Conservation (phyloP, 2,329 filamentous ascomycete species). For the Colletotrichum horii region DNA sequence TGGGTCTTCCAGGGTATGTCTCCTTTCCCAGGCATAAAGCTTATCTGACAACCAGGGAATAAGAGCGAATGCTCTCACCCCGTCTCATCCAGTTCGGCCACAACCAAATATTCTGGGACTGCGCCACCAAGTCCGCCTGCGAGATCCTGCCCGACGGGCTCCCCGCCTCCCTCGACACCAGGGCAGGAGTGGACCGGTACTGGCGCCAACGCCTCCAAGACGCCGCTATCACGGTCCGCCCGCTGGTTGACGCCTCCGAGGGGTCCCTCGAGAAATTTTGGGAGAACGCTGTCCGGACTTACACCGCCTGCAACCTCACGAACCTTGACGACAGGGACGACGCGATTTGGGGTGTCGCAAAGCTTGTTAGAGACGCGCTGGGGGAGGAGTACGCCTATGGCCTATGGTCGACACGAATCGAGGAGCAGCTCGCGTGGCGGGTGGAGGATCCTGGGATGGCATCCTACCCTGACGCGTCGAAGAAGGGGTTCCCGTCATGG, state of each 20-base stretch:
- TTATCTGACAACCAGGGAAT: neutral
- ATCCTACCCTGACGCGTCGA: neutral
- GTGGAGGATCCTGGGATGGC: neutral
- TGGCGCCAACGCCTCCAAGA: neutral
- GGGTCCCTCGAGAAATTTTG: conserved; percentile 22
- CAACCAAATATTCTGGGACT: conserved; percentile 28
- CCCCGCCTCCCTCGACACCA: conserved; percentile 1
- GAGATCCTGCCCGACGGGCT: conserved; percentile 24
- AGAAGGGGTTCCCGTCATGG: neutral
- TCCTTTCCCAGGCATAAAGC: neutral
- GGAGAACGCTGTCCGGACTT: conserved; percentile 20
- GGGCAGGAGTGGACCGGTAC: neutral
- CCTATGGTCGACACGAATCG: conserved; percentile 20
- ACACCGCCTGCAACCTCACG: conserved; percentile 24
- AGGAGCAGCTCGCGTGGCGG: conserved; percentile 25
- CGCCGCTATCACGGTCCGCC: neutral
- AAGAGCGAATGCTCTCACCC: conserved; percentile 24
- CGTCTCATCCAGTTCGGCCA: conserved; percentile 25
- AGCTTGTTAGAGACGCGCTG: neutral
- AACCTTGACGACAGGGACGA: conserved; percentile 12
- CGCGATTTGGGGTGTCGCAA: conserved; percentile 25
- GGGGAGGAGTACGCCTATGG: conserved; percentile 16
- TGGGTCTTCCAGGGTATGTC: conserved; percentile 13
- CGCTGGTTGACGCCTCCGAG: neutral
- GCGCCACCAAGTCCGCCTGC: conserved; percentile 23